Conservation (phyloP, 306 rosid species). For the Purshia tridentata region DNA sequence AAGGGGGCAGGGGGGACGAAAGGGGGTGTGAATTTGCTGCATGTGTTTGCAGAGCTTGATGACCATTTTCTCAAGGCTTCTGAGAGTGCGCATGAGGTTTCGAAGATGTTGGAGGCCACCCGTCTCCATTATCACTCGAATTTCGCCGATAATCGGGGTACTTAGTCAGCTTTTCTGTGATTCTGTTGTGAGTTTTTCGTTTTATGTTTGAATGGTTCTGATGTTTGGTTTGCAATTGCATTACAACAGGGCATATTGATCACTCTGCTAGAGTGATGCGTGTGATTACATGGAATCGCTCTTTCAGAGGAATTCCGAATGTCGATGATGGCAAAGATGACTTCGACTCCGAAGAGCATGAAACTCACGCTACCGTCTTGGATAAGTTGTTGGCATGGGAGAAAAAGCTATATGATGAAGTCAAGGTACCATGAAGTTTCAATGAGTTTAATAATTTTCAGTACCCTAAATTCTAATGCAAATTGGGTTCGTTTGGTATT, state of each 20-base stretch:
- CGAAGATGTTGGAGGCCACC: slow-evolving; percentile 95
- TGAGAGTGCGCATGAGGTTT: slow-evolving; percentile 82
- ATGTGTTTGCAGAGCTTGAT: slow-evolving; percentile 57
- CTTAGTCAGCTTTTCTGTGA: background rate
- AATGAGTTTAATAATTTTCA: background rate
- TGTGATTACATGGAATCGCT: slow-evolving; percentile 91
- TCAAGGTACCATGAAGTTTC: slow-evolving; percentile 50
- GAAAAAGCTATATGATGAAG: slow-evolving; percentile 93
- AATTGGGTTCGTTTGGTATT: no score
- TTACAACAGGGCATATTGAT: slow-evolving; percentile 75
- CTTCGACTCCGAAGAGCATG: slow-evolving; percentile 66
- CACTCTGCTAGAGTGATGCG: slow-evolving; percentile 95
- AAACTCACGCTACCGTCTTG: slow-evolving; percentile 90
- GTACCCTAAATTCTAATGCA: no score
- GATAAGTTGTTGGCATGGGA: slow-evolving; percentile 98
- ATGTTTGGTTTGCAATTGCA: background rate
- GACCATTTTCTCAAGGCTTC: slow-evolving; percentile 91
- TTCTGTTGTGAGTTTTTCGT: background rate
- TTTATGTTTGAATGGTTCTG: background rate
- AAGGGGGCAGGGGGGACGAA: slow-evolving; percentile 44
- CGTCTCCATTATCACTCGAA: slow-evolving; percentile 92
- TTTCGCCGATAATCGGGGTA: slow-evolving; percentile 95
- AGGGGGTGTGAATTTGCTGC: slow-evolving; percentile 33
- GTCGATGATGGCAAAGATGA: slow-evolving; percentile 71
- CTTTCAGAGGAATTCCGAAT: slow-evolving; percentile 61